Base-by-base conservation (phyloP, 768 basidiomycete genomes). In the Lanmaoa rubissima region DNA sequence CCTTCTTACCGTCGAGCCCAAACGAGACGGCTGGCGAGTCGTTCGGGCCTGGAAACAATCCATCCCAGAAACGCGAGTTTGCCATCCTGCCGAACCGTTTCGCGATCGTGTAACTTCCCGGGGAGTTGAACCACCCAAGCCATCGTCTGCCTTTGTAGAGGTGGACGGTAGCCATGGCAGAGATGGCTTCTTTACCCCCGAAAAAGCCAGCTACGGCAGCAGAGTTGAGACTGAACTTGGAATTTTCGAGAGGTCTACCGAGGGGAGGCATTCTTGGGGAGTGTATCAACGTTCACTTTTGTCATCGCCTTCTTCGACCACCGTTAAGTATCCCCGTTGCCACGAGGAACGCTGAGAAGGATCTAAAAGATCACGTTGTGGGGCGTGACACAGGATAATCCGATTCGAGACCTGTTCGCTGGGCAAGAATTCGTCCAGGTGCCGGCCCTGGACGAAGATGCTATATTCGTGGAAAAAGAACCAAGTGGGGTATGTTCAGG, bases 121-220 rank as follows among this genome's bases (percentile, higher is more conserved):
- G 74, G 7, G 73, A 69, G 26, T 74, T 74, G 47, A 61, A 75
- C 69, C 68, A 75, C 1, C 74, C 74, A 5, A 75, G 56, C 66
- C 65, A 75, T 19, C 61, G 66, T 51, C 71, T 62, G 5, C 71
- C 70, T 35, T 45, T 17, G 48, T 65, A 71, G 5, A 74, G 45
- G 44, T 73, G 68, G 24, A 74, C 67, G 4, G 65, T 67, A 11
- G 66, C 61, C 71, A 74, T 74, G 17, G 74, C 72, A 10, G 69
- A 59, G 35, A 75, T 61, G n/a, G 73, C 72, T 50, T 74, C 74
- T 19, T 75, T 62, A 6, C 73, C 72, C 3, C 74, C 74, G 6
- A 74, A 73, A 36, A 75, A 69, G 9, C 72, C 74, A 9, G 73
- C 69, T 10, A 74, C 62, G 5, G 70, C 74, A 8, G 71, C 62